Percentiles rank a stretch among this genome's conserved stretches.
phyloP scores from a whole-genome alignment of 2,329 filamentous ascomycete species.

The Alternaria ventricosa region DNA sequence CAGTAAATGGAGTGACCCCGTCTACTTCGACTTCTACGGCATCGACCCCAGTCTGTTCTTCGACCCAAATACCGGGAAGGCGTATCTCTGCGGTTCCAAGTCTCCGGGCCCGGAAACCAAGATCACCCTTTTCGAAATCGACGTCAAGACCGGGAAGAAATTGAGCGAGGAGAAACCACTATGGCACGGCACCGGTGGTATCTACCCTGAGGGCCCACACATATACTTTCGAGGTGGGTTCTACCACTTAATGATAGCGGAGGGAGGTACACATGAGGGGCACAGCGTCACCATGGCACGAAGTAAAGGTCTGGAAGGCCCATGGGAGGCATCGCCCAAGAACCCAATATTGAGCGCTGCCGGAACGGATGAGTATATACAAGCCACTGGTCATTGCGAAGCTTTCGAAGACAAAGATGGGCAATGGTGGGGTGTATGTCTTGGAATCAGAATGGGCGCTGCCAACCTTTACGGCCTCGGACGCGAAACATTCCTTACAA shows the following conservation, averaged over 20 bases:
- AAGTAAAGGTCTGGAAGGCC: conserved; percentile 14
- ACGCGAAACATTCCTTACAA: conserved; percentile 18
- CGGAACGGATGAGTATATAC: conserved; percentile 18
- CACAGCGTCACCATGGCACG: conserved; percentile 20
- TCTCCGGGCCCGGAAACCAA: conserved; percentile 17
- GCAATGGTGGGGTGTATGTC: conserved; percentile 22
- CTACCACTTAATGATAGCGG: conserved; percentile 45
- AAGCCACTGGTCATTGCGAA: conserved; percentile 23
- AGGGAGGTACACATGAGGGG: conserved; percentile 32
- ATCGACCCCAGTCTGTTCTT: conserved; percentile 26
- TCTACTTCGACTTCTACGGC: conserved; percentile 19
- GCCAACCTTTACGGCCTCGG: conserved; percentile 13
- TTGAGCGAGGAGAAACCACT: conserved; percentile 21
- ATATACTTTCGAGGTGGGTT: conserved; percentile 41
- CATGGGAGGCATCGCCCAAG: conserved; percentile 14
- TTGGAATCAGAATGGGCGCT: conserved; percentile 8
- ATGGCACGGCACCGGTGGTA: conserved; percentile 43
- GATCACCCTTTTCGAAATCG: conserved; percentile 32
- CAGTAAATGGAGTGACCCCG: conserved; percentile 16
- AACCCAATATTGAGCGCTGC: conserved; percentile 19
- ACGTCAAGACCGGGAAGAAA: conserved; percentile 35
- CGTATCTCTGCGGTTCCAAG: conserved; percentile 29
- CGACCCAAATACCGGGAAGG: conserved; percentile 10
- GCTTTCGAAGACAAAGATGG: conserved; percentile 17
- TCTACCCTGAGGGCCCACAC: conserved; percentile 44